These are phyloP conservation scores for Conticribra weissflogii DNA, from an alignment of 108 stramenopile genomes.

Conservation along the genomic window DNA sequence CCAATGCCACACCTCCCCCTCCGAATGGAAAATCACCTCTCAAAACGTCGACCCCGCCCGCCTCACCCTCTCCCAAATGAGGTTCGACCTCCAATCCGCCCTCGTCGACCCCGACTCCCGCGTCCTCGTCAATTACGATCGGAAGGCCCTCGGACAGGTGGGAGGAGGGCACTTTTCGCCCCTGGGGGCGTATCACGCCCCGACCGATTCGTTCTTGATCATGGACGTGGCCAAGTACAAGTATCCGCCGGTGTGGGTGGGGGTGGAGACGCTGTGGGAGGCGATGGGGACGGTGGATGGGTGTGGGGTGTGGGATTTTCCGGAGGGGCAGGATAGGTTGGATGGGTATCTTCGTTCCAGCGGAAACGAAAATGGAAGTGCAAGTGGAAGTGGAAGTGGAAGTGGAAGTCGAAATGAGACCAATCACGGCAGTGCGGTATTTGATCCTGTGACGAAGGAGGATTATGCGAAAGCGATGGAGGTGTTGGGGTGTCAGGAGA, in stretches of 20 bases:
- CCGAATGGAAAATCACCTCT: conserved; percentile 36
- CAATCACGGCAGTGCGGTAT: too few species aligned
- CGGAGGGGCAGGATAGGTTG: conserved; percentile 37
- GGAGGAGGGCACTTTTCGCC: conserved; percentile 96
- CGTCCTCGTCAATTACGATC: conserved; percentile 78
- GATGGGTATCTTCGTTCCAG: conserved; percentile 15
- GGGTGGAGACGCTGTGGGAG: conserved; percentile 60
- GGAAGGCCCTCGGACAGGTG: conserved; percentile 66
- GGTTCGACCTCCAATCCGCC: conserved; percentile 57
- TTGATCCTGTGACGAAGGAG: conserved; percentile 18
- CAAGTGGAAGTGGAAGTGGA: conserved; percentile 30
- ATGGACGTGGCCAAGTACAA: conserved; percentile 99
- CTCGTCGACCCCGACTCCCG: conserved; percentile 57
- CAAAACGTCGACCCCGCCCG: conserved; percentile 51
- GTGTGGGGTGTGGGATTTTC: conserved; percentile 62
- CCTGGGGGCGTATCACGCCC: conserved; percentile 80
- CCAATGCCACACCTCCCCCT: conserved; percentile 56
- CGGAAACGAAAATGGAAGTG: conserved; percentile 18
- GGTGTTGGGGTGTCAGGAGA: conserved; percentile 51
- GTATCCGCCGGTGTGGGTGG: conserved; percentile 94
- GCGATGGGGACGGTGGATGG: conserved; percentile 73
- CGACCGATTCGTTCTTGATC: conserved; percentile 85
- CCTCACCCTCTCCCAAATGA: conserved; percentile 42
- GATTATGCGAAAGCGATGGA: conserved; percentile 32
- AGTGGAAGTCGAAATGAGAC: too few species aligned